A percentile compares a stretch with the other conserved stretches of the same genome.
Conservation (phyloP, 805 yeast genomes). For the Yamadazyma insecticola region DNA sequence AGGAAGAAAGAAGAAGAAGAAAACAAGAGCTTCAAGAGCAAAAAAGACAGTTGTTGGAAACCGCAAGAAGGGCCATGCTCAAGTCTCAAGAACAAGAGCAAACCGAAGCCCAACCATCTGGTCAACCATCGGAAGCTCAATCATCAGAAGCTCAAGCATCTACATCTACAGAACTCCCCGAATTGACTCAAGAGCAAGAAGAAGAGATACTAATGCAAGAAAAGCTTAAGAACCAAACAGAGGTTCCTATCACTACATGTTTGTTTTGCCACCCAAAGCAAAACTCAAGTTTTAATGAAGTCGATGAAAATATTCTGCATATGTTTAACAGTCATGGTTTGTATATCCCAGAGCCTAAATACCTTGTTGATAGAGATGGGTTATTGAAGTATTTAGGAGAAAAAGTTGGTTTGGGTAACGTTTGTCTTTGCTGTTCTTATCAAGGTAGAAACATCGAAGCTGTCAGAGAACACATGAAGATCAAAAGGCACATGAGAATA, state of each 20-base stretch:
- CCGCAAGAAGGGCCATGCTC: slow-evolving; percentile 40
- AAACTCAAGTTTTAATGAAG: slow-evolving; percentile 25
- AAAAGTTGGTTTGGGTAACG: slow-evolving; percentile 75
- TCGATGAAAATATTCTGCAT: slow-evolving; percentile 54
- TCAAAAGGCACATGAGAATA: slow-evolving; percentile 82
- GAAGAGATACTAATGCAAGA: slow-evolving; percentile 42
- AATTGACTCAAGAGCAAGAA: slow-evolving; percentile 16
- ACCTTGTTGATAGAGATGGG: slow-evolving; percentile 64
- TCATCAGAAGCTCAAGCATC: slow-evolving; percentile 2
- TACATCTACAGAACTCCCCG: too few species aligned
- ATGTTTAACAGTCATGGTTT: slow-evolving; percentile 81
- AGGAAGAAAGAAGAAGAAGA: slow-evolving; percentile 46
- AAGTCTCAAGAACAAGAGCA: slow-evolving; percentile 1
- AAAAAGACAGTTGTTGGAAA: slow-evolving; percentile 44
- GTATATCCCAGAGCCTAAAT: slow-evolving; percentile 78
- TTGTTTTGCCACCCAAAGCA: slow-evolving; percentile 43
- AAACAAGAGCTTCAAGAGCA: slow-evolving; percentile 47
- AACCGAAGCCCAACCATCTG: too few species aligned
- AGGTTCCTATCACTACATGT: slow-evolving; percentile 47
- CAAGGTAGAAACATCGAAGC: slow-evolving; percentile 84
- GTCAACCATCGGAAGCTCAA: slow-evolving; percentile 2
- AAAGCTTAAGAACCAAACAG: slow-evolving; percentile 42
- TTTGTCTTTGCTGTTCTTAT: slow-evolving; percentile 77
- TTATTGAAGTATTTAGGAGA: slow-evolving; percentile 73
- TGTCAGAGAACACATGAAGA: slow-evolving; percentile 80